Evolutionary conservation across 176 grass and related monocot genomes (phyloP).

Genomic region (Musa acuminata): DNA sequence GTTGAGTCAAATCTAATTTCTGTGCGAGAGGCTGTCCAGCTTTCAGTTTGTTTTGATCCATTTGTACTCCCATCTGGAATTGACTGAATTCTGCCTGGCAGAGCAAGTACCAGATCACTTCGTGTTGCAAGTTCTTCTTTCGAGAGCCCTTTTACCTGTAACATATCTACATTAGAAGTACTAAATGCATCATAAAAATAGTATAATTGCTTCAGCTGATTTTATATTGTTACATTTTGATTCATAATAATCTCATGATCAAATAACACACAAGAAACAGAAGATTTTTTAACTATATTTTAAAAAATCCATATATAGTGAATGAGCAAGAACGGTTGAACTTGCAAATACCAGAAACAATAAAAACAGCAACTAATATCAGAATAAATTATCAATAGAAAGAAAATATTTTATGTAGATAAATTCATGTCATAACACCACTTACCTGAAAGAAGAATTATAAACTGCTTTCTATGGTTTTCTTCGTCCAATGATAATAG

Average conservation of each 20-base stretch:
- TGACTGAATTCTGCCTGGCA: conserved; percentile 85
- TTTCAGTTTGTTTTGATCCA: conserved; percentile 61
- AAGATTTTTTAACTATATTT: background rate
- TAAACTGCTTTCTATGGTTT: too few species aligned
- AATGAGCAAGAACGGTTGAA: background rate
- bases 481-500: too few species aligned
- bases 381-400: background rate
- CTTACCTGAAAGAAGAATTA: too few species aligned
- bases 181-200: background rate
- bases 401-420: background rate
- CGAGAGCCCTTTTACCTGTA: conserved; percentile 86
- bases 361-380: background rate
- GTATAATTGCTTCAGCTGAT: too few species aligned
- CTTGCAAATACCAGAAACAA: background rate
- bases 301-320: background rate
- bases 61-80: conserved; percentile 78
- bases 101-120: conserved; percentile 59
- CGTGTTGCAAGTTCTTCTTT: conserved; percentile 71
- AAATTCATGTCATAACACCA: too few species aligned
- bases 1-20: conserved; percentile 70
- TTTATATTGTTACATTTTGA: background rate
- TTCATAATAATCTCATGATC: background rate
- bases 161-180: background rate
- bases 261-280: background rate
- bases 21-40: conserved; percentile 56